These are phyloP conservation scores for Fusarium tanahbumbuense DNA, from an alignment of 2,329 filamentous ascomycete species.

Conservation along the genomic window DNA sequence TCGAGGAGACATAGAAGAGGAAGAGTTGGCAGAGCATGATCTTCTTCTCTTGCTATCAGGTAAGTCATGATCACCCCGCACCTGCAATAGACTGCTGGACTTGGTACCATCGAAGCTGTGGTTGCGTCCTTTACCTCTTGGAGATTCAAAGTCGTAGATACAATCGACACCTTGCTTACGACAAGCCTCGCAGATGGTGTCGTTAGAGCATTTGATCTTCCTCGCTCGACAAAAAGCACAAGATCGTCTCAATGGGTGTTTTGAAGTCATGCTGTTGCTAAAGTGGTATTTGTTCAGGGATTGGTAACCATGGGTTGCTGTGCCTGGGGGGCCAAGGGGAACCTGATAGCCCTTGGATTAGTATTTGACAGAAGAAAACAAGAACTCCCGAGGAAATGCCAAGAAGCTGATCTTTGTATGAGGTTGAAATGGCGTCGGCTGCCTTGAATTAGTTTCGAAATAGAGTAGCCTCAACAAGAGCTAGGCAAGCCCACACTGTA, in stretches of 20 bases:
- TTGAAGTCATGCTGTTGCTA: slow-evolving; percentile 45
- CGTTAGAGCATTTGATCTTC: slow-evolving; percentile 55
- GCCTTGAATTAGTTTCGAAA: slow-evolving; percentile 29
- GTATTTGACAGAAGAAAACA: background rate
- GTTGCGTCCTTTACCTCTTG: slow-evolving; percentile 47
- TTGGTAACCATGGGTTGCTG: slow-evolving; percentile 17
- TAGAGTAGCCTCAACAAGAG: slow-evolving; percentile 29
- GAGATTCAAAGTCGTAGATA: slow-evolving; percentile 54
- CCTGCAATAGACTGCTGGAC: slow-evolving; percentile 24
- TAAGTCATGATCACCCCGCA: slow-evolving; percentile 23
- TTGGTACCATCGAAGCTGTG: slow-evolving; percentile 45
- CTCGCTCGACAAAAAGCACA: slow-evolving; percentile 54
- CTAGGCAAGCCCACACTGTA: slow-evolving; percentile 40
- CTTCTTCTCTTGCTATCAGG: slow-evolving; percentile 41
- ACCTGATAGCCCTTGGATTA: background rate
- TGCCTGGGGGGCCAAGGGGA: slow-evolving; percentile 1
- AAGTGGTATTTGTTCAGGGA: background rate
- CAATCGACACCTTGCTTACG: slow-evolving; percentile 53
- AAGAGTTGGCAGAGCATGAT: slow-evolving; percentile 44
- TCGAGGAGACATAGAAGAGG: slow-evolving; percentile 41
- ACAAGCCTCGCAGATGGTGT: slow-evolving; percentile 53
- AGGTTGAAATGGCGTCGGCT: slow-evolving; percentile 28
- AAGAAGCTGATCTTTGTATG: slow-evolving; percentile 28
- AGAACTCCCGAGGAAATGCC: slow-evolving; percentile 10
- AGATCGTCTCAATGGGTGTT: slow-evolving; percentile 51